Conservation (phyloP, 805 yeast genomes). For the Clavispora vitiphila region DNA sequence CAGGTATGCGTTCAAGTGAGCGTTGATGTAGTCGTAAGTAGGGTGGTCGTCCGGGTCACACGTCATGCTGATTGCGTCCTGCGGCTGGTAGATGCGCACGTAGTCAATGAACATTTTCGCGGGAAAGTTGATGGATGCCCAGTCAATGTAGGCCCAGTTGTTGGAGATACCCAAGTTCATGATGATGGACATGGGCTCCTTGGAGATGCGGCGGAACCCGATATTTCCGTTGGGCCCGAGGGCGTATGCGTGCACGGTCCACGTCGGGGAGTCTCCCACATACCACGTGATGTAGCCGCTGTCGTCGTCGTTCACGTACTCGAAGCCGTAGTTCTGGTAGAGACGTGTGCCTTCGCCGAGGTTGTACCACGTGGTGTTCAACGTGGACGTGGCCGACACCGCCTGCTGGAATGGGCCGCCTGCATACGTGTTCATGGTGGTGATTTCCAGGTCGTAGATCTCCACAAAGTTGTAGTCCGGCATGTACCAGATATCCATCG, state of each 20-base stretch:
- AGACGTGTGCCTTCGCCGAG: slow-evolving; percentile 11
- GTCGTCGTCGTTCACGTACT: slow-evolving; percentile 25
- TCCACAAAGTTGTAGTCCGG: slow-evolving; percentile 35
- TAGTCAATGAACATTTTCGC: slow-evolving; percentile 71
- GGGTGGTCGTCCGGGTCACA: slow-evolving; percentile 89
- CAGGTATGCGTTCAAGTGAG: slow-evolving; percentile 63
- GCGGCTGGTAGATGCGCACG: slow-evolving; percentile 89
- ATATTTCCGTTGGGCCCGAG: slow-evolving; percentile 89
- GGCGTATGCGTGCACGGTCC: slow-evolving; percentile 67
- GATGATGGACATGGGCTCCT: slow-evolving; percentile 90
- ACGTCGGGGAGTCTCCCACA: slow-evolving; percentile 49
- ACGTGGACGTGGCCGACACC: slow-evolving; percentile 30
- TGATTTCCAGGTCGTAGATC: slow-evolving; percentile 22
- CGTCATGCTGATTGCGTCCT: slow-evolving; percentile 51
- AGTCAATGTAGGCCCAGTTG: slow-evolving; percentile 91
- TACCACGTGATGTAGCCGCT: slow-evolving; percentile 33
- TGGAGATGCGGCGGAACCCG: slow-evolving; percentile 73
- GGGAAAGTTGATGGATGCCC: slow-evolving; percentile 80
- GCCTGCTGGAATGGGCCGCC: slow-evolving; percentile 40
- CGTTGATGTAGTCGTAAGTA: slow-evolving; percentile 73
- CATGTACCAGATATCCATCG: slow-evolving; percentile 40
- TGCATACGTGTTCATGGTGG: slow-evolving; percentile 33
- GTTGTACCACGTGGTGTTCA: slow-evolving; percentile 35
- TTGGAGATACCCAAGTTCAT: slow-evolving; percentile 87
- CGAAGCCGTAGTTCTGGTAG: slow-evolving; percentile 33